Base-by-base conservation (phyloP, 192 early-diverging fungal genomes). In the Radiomyces spectabilis region DNA sequence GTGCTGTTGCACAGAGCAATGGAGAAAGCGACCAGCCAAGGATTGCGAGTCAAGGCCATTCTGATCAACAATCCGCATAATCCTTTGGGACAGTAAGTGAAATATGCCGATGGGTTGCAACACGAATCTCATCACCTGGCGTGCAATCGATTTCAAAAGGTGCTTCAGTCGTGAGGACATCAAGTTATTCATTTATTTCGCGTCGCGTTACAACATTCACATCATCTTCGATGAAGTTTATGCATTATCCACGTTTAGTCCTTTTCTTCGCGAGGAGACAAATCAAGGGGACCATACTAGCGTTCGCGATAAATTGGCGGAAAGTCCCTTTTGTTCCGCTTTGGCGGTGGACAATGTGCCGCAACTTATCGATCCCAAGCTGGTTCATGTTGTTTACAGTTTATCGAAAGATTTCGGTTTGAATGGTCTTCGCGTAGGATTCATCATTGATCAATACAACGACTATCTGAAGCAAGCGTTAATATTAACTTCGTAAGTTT, bases 341-440 rank as follows among this genome's bases (percentile, higher is more conserved):
- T 65, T 87, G 25, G 72, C 78, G 32, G 53, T 83, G 45, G 43
- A 55, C 4, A 73, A 84, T 45, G 48, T 91, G 38, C 71, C 70
- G 33, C 37, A 72, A 2, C 72, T 77, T 39, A 84, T 84, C 33
- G 84, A 86, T 43, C 83, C 83, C 34, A 51, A 71, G 0, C 51
- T 73, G 21, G 73, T 86, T 12, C 80, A 91, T 45, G 75, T 92
- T 22, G 53, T 91, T 24, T 92, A 89, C 65, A 80, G 85, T 16
- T 61, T 94, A 51, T 87, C 84, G 56, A 94, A 94, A 68, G 92
- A 89, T 65, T 92, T 94, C 75, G 73, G 79, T 16, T 62, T 87
- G 30, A 87, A 85, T 57, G 89, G 89, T 4, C 71, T 85, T 55
- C 82, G 89, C 34, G 66, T 82, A 41, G 88, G 80, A 19, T 80